These are phyloP conservation scores for Ceratocystis lukuohia DNA, from an alignment of 2,329 filamentous ascomycete genomes.

Conservation along the genomic window DNA sequence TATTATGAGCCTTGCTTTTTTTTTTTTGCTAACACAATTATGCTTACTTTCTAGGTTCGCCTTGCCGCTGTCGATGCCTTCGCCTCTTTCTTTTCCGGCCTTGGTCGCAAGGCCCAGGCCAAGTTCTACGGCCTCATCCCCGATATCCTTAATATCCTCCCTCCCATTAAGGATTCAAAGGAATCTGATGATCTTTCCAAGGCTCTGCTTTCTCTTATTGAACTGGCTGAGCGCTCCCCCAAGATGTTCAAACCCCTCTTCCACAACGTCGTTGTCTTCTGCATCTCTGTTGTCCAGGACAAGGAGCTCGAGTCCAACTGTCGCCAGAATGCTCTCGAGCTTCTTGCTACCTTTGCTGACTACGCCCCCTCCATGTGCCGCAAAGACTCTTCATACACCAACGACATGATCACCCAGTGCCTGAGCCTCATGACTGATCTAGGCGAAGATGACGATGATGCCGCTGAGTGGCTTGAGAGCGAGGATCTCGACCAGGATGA, in stretches of 20 bases:
- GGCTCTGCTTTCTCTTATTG: slow-evolving; percentile 80
- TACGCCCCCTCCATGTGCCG: slow-evolving; percentile 88
- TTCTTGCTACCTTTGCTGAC: slow-evolving; percentile 97
- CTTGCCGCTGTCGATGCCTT: slow-evolving; percentile 95
- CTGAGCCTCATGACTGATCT: slow-evolving; percentile 97
- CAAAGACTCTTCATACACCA: slow-evolving; percentile 82
- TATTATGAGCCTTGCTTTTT: neutral
- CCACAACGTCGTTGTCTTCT: slow-evolving; percentile 82
- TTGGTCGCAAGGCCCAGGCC: slow-evolving; percentile 72
- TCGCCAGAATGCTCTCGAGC: slow-evolving; percentile 85
- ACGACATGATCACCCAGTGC: slow-evolving; percentile 97
- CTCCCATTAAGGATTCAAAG: slow-evolving; percentile 79
- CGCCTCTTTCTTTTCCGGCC: slow-evolving; percentile 83
- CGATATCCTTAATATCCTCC: slow-evolving; percentile 85
- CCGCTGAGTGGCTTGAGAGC: slow-evolving; percentile 78
- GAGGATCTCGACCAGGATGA: slow-evolving; percentile 95
- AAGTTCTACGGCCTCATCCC: slow-evolving; percentile 83
- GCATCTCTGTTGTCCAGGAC: slow-evolving; percentile 84
- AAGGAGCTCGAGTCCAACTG: slow-evolving; percentile 85
- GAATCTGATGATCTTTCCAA: slow-evolving; percentile 87
- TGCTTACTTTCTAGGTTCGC: slow-evolving; percentile 47
- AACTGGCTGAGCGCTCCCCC: slow-evolving; percentile 82
- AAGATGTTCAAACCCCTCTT: slow-evolving; percentile 98
- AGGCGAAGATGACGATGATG: slow-evolving; percentile 86
- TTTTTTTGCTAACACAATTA: neutral